Percentiles rank a stretch among this genome's conserved stretches.
Evolutionary conservation across 169 alveolate genomes (phyloP).

Genomic region (Theileria annulata): DNA sequence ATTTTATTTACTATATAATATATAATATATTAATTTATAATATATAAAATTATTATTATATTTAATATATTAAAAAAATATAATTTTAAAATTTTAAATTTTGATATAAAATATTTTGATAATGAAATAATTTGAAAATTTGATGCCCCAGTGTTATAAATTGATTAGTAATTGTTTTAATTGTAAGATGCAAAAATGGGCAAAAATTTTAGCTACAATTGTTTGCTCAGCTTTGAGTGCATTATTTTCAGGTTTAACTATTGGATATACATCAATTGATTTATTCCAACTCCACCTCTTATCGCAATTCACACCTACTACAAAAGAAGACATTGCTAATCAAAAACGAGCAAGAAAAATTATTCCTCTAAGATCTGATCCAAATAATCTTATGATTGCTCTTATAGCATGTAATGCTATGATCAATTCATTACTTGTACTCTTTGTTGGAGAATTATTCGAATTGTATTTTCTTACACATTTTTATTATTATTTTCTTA

Average conservation of each 20-base stretch:
- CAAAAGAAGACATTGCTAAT: constrained; percentile 71
- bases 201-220: constrained; percentile 43
- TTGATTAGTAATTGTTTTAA: background rate
- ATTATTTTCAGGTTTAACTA: constrained; percentile 84
- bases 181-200: constrained; percentile 57
- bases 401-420: constrained; percentile 85
- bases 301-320: constrained; percentile 71
- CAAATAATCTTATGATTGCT: constrained; percentile 83
- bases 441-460: constrained; percentile 82
- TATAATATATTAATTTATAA: too few relatives aligned
- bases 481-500: too few relatives aligned
- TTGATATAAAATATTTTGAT: too few relatives aligned
- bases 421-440: constrained; percentile 83
- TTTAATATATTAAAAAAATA: too few relatives aligned
- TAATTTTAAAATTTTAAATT: too few relatives aligned
- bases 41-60: too few relatives aligned
- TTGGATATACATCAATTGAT: constrained; percentile 87
- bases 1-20: too few relatives aligned
- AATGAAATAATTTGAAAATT: too few relatives aligned
- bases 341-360: constrained; percentile 80
- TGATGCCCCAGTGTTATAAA: constrained; percentile 2
- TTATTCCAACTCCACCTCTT: constrained; percentile 80
- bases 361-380: constrained; percentile 82
- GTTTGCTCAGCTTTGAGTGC: constrained; percentile 71
- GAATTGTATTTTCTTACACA: constrained; percentile 37